These are phyloP conservation scores for Juncus inflexus DNA, from an alignment of 176 grass and related monocot species.

Conservation along the genomic window DNA sequence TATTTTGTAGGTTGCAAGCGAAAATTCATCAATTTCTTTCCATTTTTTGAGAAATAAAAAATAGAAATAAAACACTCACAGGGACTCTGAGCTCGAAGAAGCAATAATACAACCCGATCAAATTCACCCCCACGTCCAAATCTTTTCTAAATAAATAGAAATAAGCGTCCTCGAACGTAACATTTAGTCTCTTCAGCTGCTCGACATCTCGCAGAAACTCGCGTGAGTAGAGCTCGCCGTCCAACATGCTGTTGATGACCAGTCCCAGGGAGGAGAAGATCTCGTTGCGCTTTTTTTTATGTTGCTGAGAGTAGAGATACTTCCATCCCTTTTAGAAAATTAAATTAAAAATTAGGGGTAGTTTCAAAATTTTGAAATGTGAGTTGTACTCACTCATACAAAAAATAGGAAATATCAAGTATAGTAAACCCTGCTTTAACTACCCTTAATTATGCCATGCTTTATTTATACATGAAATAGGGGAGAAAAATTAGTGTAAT, in stretches of 20 bases:
- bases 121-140: neutral
- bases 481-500: no score
- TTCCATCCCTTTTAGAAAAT: conserved; percentile 9
- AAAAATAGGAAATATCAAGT: no score
- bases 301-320: neutral
- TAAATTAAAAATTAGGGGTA: neutral
- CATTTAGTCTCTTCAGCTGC: neutral
- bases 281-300: neutral
- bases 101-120: conserved; percentile 15
- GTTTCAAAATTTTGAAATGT: no score
- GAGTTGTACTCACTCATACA: no score
- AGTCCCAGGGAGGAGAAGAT: neutral
- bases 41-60: neutral
- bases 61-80: conserved; percentile 9
- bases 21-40: no score
- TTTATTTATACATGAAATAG: no score
- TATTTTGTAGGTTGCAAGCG: no score
- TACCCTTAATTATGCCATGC: no score
- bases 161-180: conserved; percentile 12
- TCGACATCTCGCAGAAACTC: neutral
- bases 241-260: neutral
- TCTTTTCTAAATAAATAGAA: conserved; percentile 13
- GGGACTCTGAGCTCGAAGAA: neutral
- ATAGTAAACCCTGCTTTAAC: no score
- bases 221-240: neutral